Evolutionary conservation across 148 eudicot genomes (phyloP), one percentile per base, ranked within the genome.

Genomic region (Rhododendron molle): DNA sequence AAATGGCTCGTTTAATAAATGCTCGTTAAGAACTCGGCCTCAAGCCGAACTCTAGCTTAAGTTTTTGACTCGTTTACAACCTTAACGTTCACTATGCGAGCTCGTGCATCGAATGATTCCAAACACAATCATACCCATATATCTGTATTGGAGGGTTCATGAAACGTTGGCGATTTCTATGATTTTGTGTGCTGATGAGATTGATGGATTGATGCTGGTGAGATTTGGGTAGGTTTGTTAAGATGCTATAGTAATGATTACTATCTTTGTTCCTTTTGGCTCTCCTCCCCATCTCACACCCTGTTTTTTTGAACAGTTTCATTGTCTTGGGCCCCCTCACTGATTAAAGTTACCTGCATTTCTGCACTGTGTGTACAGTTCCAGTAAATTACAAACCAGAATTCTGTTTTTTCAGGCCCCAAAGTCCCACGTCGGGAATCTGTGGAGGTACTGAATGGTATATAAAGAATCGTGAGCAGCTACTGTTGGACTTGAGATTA

Each of bases 261-360:
- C 90, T 23, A 88, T 77, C 85, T 92, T 88, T 89, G 92, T 90
- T 90, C 90, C 81, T 85, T 87, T 90, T 90, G 88, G 87, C 89
- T 83, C 76, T 84, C 79, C 72, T 26, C 84, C 91, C 90, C 92
- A 90, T 84, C 84, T 93, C 93, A 86, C 88, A 82, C 85, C 80
- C 86, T 90, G 84, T 84, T 88, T 62, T 82, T 82, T 67, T 23
- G 32, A 11, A 79, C 85, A 81, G 44, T 71, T 78, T 71, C 76
- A 50, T 52, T 60, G 72, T 82, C 81, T 21, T 13, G 15, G 47
- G 30, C 47, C 87, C 88, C 84, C 89, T 83, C 82, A 49, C 84
- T 88, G 87, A 83, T 89, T 91, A 87, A 91, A 91, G 91, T 82
- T 56, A 14, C 82, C 87, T 89, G 86, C 69, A 81, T 7, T 58